phyloP scores from a whole-genome alignment of 495 filamentous ascomycete genomes.

The Tricharina praecox region DNA sequence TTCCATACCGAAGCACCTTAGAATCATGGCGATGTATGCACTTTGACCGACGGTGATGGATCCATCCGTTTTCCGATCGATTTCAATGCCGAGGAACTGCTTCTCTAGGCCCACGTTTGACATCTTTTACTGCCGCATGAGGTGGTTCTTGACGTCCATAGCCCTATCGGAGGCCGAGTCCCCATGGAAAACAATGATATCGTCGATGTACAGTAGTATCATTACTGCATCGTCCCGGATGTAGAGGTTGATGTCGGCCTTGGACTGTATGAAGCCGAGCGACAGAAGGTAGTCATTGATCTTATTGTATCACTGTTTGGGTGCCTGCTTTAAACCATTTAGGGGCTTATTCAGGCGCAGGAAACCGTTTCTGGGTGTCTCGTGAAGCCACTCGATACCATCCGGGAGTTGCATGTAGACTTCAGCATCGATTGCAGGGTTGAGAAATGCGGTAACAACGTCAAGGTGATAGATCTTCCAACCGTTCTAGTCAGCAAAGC shows the following conservation, averaged over 20 bases:
- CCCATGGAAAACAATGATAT: slow-evolving; percentile 1
- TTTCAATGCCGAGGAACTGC: background rate
- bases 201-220: slow-evolving; percentile 2
- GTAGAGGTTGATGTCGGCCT: slow-evolving; percentile 5
- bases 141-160: background rate
- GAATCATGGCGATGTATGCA: background rate
- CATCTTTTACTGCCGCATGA: background rate
- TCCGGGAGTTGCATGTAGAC: background rate
- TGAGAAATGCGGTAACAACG: slow-evolving; percentile 7
- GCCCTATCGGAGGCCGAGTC: background rate
- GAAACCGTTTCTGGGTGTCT: too few relatives aligned
- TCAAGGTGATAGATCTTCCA: slow-evolving; percentile 2
- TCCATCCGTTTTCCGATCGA: background rate
- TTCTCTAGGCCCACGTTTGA: background rate
- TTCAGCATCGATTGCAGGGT: slow-evolving; percentile 1
- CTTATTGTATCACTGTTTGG: slow-evolving; percentile 1
- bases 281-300: background rate
- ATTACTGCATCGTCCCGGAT: background rate
- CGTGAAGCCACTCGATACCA: background rate
- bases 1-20: background rate
- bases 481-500: background rate
- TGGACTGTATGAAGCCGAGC: background rate
- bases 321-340: slow-evolving; percentile 7
- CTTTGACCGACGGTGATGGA: background rate
- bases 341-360: background rate